Evolutionary conservation across 805 yeast genomes (phyloP).

Genomic region (Monosporozyma solicola): DNA sequence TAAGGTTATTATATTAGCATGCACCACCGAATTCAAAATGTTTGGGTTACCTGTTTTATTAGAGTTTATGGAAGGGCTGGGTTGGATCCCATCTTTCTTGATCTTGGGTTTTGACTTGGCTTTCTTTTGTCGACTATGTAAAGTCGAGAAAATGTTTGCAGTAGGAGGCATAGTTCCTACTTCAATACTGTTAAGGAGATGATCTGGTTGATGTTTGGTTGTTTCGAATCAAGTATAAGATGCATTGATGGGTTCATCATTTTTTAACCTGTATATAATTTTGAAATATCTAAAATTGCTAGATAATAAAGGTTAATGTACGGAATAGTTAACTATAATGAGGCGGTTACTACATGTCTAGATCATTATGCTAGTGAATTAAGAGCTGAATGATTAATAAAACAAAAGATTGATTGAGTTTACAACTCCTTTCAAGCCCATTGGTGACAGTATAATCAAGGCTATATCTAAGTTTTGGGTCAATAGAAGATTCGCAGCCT

Average conservation of each 20-base stretch:
- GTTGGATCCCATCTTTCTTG: background rate
- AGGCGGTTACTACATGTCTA: background rate
- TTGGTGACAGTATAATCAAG: no score
- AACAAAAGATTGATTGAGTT: no score
- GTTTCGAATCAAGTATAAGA: background rate
- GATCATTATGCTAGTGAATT: no score
- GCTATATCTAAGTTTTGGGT: no score
- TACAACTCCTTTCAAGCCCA: no score
- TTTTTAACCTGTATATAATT: background rate
- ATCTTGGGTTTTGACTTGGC: background rate
- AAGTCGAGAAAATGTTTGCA: constrained; percentile 11
- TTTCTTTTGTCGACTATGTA: constrained; percentile 12
- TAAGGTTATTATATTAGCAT: constrained; percentile 20
- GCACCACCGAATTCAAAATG: constrained; percentile 11
- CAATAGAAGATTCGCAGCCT: no score
- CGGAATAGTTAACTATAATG: background rate
- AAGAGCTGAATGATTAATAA: no score
- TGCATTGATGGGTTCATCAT: background rate
- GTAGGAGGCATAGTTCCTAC: background rate
- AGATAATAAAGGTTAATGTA: background rate
- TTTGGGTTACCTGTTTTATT: background rate
- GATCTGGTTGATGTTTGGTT: background rate
- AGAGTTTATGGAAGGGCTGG: background rate
- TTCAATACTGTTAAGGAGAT: no score
- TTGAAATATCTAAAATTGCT: background rate